Evolutionary conservation across 768 basidiomycete species (phyloP).

Genomic region (Auriscalpium orientale): DNA sequence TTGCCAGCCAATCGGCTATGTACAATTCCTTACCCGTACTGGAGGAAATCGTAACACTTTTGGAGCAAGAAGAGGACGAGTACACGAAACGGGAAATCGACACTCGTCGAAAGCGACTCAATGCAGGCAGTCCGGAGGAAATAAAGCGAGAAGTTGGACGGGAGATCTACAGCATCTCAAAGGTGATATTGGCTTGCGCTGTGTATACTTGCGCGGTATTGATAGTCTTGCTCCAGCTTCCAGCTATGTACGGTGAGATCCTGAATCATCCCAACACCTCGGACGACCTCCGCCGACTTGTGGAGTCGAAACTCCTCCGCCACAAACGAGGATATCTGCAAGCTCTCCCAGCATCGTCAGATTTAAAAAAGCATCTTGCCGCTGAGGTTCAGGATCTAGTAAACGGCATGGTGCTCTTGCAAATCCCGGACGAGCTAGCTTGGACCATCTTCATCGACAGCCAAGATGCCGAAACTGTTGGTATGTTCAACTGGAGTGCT

Average conservation of each 20-base stretch:
- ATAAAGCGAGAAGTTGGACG: conserved; percentile 55
- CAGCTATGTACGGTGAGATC: conserved; percentile 67
- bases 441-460: conserved; percentile 78
- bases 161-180: conserved; percentile 57
- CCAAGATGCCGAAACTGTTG: conserved; percentile 55
- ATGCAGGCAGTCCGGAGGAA: conserved; percentile 51
- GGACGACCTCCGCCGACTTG: conserved; percentile 70
- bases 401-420: conserved; percentile 67
- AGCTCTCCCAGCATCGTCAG: conserved; percentile 41
- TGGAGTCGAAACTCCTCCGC: conserved; percentile 68
- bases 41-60: conserved; percentile 59
- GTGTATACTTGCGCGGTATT: conserved; percentile 5
- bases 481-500: conserved; percentile 35
- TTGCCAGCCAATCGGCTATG: conserved; percentile 50
- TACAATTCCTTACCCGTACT: conserved; percentile 65
- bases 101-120: conserved; percentile 71
- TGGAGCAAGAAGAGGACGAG: conserved; percentile 57
- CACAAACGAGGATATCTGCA: conserved; percentile 56
- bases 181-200: conserved; percentile 31
- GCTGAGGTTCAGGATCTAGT: conserved; percentile 65
- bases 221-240: conserved; percentile 42
- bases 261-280: conserved; percentile 72
- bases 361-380: conserved; percentile 41
- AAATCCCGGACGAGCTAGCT: conserved; percentile 70
- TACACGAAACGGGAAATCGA: conserved; percentile 60